Percentiles rank a stretch among this genome's conserved stretches.
Evolutionary conservation across 495 filamentous ascomycete genomes (phyloP).

Genomic region (Lentithecium fluviatile): DNA sequence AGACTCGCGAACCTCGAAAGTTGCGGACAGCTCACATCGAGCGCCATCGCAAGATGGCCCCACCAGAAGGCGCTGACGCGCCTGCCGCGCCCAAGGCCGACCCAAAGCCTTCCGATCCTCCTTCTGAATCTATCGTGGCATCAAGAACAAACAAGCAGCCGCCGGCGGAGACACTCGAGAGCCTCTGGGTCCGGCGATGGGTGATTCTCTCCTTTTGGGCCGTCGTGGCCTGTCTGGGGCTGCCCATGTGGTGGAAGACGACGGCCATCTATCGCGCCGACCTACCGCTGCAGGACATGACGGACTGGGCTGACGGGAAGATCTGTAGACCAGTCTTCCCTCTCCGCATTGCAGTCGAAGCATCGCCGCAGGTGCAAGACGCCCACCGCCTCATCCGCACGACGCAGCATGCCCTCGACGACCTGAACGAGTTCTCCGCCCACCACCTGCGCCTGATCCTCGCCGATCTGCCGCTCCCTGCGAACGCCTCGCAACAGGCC

Average conservation of each 20-base stretch:
- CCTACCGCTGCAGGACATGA: constrained; percentile 83
- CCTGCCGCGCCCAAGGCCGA: not conserved
- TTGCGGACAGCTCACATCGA: not conserved
- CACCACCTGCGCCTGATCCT: constrained; percentile 80
- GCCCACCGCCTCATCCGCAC: constrained; percentile 73
- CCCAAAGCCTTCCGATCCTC: not conserved
- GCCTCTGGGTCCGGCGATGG: constrained; percentile 62
- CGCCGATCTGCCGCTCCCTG: constrained; percentile 45
- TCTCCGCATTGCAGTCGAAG: constrained; percentile 74
- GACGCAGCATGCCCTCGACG: constrained; percentile 87
- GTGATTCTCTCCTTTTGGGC: constrained; percentile 91
- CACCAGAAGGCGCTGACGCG: constrained; percentile 16
- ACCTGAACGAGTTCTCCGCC: constrained; percentile 87
- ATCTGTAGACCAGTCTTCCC: constrained; percentile 86
- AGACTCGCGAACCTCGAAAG: not conserved
- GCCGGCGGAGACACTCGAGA: constrained; percentile 71
- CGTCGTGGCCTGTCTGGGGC: constrained; percentile 76
- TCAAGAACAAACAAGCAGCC: constrained; percentile 49
- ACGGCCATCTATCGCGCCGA: constrained; percentile 88
- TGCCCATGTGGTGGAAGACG: constrained; percentile 97
- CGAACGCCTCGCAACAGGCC: constrained; percentile 33
- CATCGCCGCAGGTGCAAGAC: constrained; percentile 67
- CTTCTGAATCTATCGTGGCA: constrained; percentile 2
- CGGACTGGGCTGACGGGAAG: constrained; percentile 91
- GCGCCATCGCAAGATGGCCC: constrained; percentile 1